Evolutionary conservation across 1,139 yeast genomes (phyloP).

Genomic region (Sugiyamaella sp.): DNA sequence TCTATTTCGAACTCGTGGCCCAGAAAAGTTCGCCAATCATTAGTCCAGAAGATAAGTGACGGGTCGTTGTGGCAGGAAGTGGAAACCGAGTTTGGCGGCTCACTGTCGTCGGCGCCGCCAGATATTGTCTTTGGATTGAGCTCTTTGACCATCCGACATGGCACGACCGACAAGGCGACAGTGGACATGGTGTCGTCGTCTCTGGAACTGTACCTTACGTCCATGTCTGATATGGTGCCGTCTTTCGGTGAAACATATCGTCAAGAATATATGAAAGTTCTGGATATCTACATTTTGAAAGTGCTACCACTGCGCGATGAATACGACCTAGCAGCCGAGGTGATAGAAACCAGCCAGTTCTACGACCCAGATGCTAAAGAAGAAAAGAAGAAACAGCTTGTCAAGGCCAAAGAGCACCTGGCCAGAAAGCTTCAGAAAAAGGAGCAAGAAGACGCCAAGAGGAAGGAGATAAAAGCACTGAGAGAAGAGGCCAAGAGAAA

Average conservation of each 20-base stretch:
- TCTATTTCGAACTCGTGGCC: conserved; percentile 25
- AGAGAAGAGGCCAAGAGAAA: conserved; percentile 5
- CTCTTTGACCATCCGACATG: conserved; percentile 26
- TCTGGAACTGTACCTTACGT: conserved; percentile 27
- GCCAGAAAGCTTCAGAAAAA: conserved; percentile 2
- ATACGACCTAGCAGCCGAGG: conserved; percentile 33
- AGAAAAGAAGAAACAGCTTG: conserved; percentile 21
- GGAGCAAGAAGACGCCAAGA: conserved; percentile 4
- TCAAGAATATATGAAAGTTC: conserved; percentile 25
- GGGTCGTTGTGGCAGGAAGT: conserved; percentile 22
- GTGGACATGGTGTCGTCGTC: conserved; percentile 25
- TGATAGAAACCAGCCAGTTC: conserved; percentile 24
- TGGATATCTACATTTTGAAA: conserved; percentile 30
- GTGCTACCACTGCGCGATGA: conserved; percentile 31
- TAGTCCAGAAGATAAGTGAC: conserved; percentile 23
- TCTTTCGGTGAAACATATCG: conserved; percentile 23
- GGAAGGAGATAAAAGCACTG: conserved; percentile 1
- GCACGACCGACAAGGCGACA: conserved; percentile 16
- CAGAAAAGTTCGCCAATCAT: conserved; percentile 21
- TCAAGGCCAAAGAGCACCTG: conserved; percentile 16
- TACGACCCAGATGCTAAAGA: conserved; percentile 23
- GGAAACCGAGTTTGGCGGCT: conserved; percentile 21
- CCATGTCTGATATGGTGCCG: conserved; percentile 21
- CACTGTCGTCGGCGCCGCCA: conserved; percentile 23
- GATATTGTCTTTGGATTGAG: conserved; percentile 26